These are phyloP conservation scores for Marchantia polymorpha DNA, from an alignment of 225 moss, liverwort and hornwort genomes.

Conservation along the genomic window DNA sequence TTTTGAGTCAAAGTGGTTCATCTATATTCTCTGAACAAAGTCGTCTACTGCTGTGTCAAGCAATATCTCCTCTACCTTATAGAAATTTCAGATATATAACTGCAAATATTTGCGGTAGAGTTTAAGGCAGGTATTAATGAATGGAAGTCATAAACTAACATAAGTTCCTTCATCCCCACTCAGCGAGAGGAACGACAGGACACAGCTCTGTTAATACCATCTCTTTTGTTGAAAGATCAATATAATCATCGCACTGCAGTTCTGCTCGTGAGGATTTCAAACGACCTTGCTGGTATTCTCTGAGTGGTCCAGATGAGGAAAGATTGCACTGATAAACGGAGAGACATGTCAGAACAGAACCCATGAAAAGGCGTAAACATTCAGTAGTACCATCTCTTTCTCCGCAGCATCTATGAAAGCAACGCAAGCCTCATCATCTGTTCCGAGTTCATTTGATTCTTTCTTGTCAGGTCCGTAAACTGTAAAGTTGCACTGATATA, in stretches of 20 bases:
- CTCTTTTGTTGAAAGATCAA: slow-evolving; percentile 47
- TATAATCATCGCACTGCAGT: slow-evolving; percentile 54
- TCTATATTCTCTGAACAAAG: neutral
- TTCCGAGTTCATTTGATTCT: neutral
- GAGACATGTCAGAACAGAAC: slow-evolving; percentile 20
- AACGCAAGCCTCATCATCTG: slow-evolving; percentile 44
- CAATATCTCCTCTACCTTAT: neutral
- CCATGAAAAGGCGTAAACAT: slow-evolving; percentile 7
- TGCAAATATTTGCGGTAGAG: neutral
- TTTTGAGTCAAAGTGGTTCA: too few relatives aligned
- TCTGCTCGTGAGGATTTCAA: slow-evolving; percentile 10
- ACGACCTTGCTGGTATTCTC: slow-evolving; percentile 12
- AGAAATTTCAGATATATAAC: neutral
- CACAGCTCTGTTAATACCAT: slow-evolving; percentile 45
- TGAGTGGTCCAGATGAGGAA: slow-evolving; percentile 60
- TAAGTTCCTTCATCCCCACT: neutral
- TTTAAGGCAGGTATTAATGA: neutral
- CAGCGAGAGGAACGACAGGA: neutral
- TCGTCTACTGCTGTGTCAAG: neutral
- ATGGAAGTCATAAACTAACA: neutral
- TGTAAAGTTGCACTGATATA: slow-evolving; percentile 70
- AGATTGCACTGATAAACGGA: slow-evolving; percentile 66
- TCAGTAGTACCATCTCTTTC: slow-evolving; percentile 45
- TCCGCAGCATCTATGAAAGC: slow-evolving; percentile 50
- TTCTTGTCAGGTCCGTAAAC: slow-evolving; percentile 36